Evolutionary conservation across 78 protist species (phyloP), one percentile per base, ranked within the genome.

Genomic region (Acrasis kona): DNA sequence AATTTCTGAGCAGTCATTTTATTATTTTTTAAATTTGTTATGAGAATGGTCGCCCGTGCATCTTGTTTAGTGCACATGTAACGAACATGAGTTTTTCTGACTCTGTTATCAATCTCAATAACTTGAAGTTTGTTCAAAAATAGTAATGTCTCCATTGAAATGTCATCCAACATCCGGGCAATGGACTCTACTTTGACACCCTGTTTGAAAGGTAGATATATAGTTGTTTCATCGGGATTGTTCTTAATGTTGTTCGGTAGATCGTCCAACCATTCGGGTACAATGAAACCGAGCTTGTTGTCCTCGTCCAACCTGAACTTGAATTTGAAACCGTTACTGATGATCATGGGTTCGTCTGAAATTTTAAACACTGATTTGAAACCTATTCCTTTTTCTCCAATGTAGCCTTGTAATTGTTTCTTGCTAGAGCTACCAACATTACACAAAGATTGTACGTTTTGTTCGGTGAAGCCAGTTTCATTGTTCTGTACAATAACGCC

Each of bases 381-480:
- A 35, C 90, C 90, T 34, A 86, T 83, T 31, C 90, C 90, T 32
- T 86, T 86, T 34, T 75, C 5, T 9, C 89, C 75, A 12, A 78
- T 72, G 32, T 78, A 78, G 7, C 76, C 78, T 39, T 30, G 66
- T 0, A n/a, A 5, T 30, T 7, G 2, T 32, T 38, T 1, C 69
- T 82, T 82, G 30, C 78, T 77, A 36, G 39, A 10, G 29, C 28
- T 5, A 38, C 74, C 86, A 31, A 82, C 81, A 39, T 65, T 5
- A 42, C 86, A 82, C 12, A 82, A 41, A n/a, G 86, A 77, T 2
- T 40, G 58, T 29, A 82, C 58, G 67, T 82, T 6, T 10, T 3
- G 6, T 41, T 78, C 82, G 10, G 31, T 0, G 9, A 82, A 82
- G 10, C 86, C 86, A 1, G 61, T 5, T 38, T 82, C 90, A 69